Conservation (phyloP, 441 rosid genomes). For the Erodium moschatum region DNA sequence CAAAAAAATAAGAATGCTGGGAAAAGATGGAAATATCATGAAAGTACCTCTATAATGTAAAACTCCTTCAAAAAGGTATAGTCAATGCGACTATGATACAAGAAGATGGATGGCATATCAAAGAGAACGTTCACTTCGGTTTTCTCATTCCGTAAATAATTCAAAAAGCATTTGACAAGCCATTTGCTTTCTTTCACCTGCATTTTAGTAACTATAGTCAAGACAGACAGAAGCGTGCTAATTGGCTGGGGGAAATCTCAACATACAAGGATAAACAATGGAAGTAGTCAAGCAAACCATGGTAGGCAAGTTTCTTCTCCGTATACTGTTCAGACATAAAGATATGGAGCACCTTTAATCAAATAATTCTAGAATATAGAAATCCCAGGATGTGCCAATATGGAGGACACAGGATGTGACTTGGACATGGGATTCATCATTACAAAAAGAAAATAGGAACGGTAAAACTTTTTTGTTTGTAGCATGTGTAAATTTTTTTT, state of each 20-base stretch:
- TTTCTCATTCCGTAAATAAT: conserved; percentile 76
- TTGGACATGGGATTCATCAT: neutral
- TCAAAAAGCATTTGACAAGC: conserved; percentile 96
- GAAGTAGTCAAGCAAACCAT: neutral
- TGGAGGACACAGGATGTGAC: neutral
- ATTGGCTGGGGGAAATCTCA: conserved; percentile 8
- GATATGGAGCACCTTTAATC: neutral
- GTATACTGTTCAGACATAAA: neutral
- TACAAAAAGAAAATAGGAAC: neutral
- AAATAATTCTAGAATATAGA: conserved; percentile 5
- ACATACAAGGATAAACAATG: conserved; percentile 4
- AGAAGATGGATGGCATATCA: conserved; percentile 83
- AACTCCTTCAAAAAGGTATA: conserved; percentile 93
- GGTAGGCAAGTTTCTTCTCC: conserved; percentile 7
- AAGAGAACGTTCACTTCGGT: conserved; percentile 76
- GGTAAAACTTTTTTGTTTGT: no score
- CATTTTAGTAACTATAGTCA: conserved; percentile 25
- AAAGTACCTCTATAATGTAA: conserved; percentile 83
- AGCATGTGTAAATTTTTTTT: no score
- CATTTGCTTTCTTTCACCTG: conserved; percentile 99
- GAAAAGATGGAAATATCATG: conserved; percentile 6
- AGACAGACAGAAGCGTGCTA: conserved; percentile 9
- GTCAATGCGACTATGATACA: conserved; percentile 85
- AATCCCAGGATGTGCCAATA: neutral
- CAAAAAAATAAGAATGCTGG: neutral